These are phyloP conservation scores for Candida sakaeoensis DNA, from an alignment of 805 yeast species.

Conservation along the genomic window DNA sequence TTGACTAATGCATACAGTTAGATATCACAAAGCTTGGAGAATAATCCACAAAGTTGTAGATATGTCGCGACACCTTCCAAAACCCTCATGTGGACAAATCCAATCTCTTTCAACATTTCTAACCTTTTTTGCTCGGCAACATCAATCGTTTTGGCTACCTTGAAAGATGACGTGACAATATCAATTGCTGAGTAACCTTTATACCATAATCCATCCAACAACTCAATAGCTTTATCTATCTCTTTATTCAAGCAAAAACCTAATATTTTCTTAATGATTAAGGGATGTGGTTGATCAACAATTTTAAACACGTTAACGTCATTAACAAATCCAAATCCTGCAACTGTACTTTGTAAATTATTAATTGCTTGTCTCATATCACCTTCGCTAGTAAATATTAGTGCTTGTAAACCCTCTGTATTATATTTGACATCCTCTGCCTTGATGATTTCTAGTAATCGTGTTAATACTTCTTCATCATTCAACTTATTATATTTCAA, in stretches of 20 bases:
- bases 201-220: constrained; percentile 70
- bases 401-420: constrained; percentile 88
- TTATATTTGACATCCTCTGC: constrained; percentile 72
- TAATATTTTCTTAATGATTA: constrained; percentile 66
- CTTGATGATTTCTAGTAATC: constrained; percentile 68
- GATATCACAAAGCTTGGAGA: constrained; percentile 52
- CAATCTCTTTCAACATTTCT: constrained; percentile 80
- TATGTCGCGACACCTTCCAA: constrained; percentile 90
- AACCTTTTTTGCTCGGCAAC: constrained; percentile 66
- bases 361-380: constrained; percentile 98
- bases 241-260: constrained; percentile 35
- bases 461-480: constrained; percentile 79
- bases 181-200: constrained; percentile 94
- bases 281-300: constrained; percentile 95
- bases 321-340: constrained; percentile 90
- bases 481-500: constrained; percentile 75
- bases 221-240: constrained; percentile 63
- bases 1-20: constrained; percentile 37
- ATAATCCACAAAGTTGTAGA: constrained; percentile 79
- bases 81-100: constrained; percentile 86
- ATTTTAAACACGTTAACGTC: constrained; percentile 91
- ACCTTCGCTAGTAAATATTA: constrained; percentile 94
- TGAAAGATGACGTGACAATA: constrained; percentile 84
- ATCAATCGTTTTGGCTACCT: constrained; percentile 76
- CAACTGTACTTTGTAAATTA: constrained; percentile 87